Base-by-base conservation (phyloP, 2,329 filamentous ascomycete genomes). In the Pezicula neosporulosa region DNA sequence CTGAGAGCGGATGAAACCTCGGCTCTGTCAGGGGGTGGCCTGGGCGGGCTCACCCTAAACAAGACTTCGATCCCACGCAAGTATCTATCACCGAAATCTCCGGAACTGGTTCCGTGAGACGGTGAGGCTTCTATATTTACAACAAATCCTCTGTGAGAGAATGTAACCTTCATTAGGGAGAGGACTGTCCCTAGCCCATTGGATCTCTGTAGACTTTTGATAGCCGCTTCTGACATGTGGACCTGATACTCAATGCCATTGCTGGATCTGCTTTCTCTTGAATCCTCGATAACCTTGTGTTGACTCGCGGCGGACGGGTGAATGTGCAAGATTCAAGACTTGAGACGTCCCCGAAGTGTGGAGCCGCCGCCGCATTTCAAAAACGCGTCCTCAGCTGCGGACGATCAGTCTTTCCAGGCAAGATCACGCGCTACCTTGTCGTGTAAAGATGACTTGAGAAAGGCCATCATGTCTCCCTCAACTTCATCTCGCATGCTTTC, bases 391-490 rank as follows among this genome's bases (percentile, higher is more conserved):
- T 27, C 7, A 33, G 30, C 30, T 10, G 42, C n/a, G 24, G 42
- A 21, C 21, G 28, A 16, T 66, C 60, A 66, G 36, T 57, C 59
- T 53, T 82, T 82, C 81, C 81, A 85, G 60, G 80, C 71, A 33
- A 85, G 71, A 63, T 80, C 77, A 19, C 68, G 68, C 24, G 70
- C 69, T 30, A 83, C 67, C 61, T 83, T 83, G 52, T 75, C 71
- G 60, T 84, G 77, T 64, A 88, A 72, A 13, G 77, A 75, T 46
- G 83, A 81, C 57, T 83, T 79, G 52, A 88, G 74, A 63, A 88
- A 85, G 18, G 73, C 72, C 61, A 76, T 78, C 65, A 87, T 70
- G 57, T 73, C 70, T 47, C 74, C 70, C 52, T 78, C 79, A 47
- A 69, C 49, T 68, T 68, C 48, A 64, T 66, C 49, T 61, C 56